Base-by-base conservation (phyloP, 768 basidiomycete genomes). In the Hericium alpestre region DNA sequence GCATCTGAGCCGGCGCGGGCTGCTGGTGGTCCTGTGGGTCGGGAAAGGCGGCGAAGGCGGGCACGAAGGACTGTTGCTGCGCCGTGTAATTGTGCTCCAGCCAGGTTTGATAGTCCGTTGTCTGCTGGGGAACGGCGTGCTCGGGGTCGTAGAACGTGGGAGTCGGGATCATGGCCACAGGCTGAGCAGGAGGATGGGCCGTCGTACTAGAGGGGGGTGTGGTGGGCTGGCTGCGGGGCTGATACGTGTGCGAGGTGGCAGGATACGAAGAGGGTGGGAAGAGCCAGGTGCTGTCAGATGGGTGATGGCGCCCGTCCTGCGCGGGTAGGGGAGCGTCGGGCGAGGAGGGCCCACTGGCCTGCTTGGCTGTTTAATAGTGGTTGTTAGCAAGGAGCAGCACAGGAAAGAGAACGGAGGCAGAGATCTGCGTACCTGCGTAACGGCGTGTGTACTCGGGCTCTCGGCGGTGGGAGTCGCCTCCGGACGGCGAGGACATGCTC, bases 61-160 rank as follows among this genome's bases (percentile, higher is more conserved):
- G 8, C 7, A 13, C 16, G 20, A 51, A 51, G 25, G 16, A 3
- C 18, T 18, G 38, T 22, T 53, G 52, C 38, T 53, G n/a, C n/a
- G 53, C 39, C 10, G 51, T 6, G 23, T 8, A 25, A n/a, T 15
- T n/a, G 16, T 46, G 43, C 8, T 56, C 23, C 0, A 54, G 9
- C 61, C 61, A 63, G 10, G 41, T 40, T 0, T 59, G 54, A 51
- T 60, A 62, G 18, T 60, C 59, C 32, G 40, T 41, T 1, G 53
- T 27, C 15, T 55, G 55, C 39, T 53, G 59, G 9, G 56, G 49
- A 7, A 53, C 2, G 2, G 60, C 57, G 3, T 56, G 49, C 4
- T 64, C 65, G 18, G 55, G 57, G 38, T 63, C 62, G 52, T 61
- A 65, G 46, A 56, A 65, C 1, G 65, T 49, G 4, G 64, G 58